Evolutionary conservation across 108 stramenopile species (phyloP).

Genomic region (Fragilaria radians): DNA sequence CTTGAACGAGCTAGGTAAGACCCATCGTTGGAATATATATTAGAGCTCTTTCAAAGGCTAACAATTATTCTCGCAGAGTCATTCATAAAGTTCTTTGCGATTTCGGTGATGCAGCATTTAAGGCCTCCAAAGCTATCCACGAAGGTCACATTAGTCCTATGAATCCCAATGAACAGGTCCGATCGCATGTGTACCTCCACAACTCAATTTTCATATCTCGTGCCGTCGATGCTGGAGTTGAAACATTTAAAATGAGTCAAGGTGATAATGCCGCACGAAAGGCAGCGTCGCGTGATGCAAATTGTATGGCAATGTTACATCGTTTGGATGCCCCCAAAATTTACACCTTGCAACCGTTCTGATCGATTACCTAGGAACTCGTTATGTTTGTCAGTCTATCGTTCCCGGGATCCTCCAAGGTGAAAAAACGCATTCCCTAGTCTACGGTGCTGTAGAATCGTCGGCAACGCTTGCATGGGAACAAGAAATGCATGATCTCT

Average conservation of each 20-base stretch:
- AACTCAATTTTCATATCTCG: constrained; percentile 95
- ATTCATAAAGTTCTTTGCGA: constrained; percentile 85
- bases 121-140: constrained; percentile 74
- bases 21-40: constrained; percentile 1
- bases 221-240: constrained; percentile 75
- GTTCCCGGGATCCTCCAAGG: constrained; percentile 84
- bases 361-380: constrained; percentile 81
- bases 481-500: constrained; percentile 69
- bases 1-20: constrained; percentile 69
- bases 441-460: constrained; percentile 89
- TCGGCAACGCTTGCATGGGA: constrained; percentile 57
- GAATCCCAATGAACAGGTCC: constrained; percentile 85
- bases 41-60: background rate
- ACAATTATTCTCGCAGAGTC: constrained; percentile 26
- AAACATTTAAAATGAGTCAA: constrained; percentile 70
- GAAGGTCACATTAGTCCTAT: constrained; percentile 87
- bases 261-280: constrained; percentile 70
- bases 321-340: constrained; percentile 59
- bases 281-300: constrained; percentile 57
- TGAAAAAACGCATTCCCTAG: constrained; percentile 76
- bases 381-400: constrained; percentile 86
- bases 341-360: constrained; percentile 90
- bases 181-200: constrained; percentile 90
- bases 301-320: constrained; percentile 56
- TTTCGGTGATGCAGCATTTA: constrained; percentile 84